Base-by-base conservation (phyloP, 2,329 filamentous ascomycete species). In the Colletotrichum echinochloae region DNA sequence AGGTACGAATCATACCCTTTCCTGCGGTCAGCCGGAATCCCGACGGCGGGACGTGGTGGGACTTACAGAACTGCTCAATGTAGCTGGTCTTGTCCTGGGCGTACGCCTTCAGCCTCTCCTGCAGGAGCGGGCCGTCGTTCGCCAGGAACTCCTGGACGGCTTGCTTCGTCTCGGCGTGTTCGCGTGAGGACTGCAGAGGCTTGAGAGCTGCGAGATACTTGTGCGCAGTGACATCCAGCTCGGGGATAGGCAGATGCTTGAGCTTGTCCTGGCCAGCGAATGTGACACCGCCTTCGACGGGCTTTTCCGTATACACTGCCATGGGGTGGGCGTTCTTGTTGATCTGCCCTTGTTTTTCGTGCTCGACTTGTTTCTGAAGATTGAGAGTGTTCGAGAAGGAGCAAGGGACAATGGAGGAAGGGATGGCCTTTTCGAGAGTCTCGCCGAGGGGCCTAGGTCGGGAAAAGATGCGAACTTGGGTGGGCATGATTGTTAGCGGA, bases 1-100 rank as follows among this genome's bases (percentile, higher is more conserved):
- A 99, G 87, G 78, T 98, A 99, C 37, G 96, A 98, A 80, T 99
- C 96, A 79, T 98, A 98, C 96, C 95, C 95, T 97, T 72, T 5
- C 59, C 20, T 8, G n/a, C 8, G 41, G 49, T 61, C 16, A 48
- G 56, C 46, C 51, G 20, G 48, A 14, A 9, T 16, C 16, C 8
- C 39, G 14, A 52, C 41, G 14, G 6, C 7, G 33, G 33, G 8
- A 14, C 5, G 16, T 14, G 9, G n/a, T n/a, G 14, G 3, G 3
- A 11, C 59, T 79, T 88, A 97, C 95, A 99, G 76, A 99, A 99
- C 77, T 99, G 96, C 79, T 98, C 96, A 76, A 99, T 98, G 79
- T 98, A 99, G 81, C 95, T 98, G 46, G 94, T 94, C 82, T 95
- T 95, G 54, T 92, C 94, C 59, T 90, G 90, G 11, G 96, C 95